These are phyloP conservation scores for Basidiobolus heterosporus DNA, from an alignment of 371 early-diverging fungal species.

Conservation along the genomic window DNA sequence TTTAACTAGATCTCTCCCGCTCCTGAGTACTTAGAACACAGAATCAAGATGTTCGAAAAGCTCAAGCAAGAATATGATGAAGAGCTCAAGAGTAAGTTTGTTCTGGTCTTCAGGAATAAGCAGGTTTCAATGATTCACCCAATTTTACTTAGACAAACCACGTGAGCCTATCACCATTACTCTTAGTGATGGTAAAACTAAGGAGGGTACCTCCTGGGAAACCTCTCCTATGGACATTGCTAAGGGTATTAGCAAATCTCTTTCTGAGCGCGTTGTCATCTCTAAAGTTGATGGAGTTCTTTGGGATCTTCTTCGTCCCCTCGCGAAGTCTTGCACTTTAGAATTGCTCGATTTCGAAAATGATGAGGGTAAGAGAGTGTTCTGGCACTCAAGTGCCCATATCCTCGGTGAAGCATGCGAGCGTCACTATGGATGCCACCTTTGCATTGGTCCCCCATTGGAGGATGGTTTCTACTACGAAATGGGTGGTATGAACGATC, in stretches of 20 bases:
- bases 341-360: slow-evolving; percentile 93
- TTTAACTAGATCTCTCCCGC: slow-evolving; percentile 47
- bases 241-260: slow-evolving; percentile 65
- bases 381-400: slow-evolving; percentile 99
- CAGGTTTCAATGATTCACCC: slow-evolving; percentile 2
- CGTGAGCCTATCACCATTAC: slow-evolving; percentile 76
- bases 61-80: slow-evolving; percentile 65
- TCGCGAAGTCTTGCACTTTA: slow-evolving; percentile 65
- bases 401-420: slow-evolving; percentile 97
- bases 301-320: slow-evolving; percentile 82
- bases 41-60: slow-evolving; percentile 81
- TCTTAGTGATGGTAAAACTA: slow-evolving; percentile 71
- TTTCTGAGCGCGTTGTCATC: slow-evolving; percentile 82
- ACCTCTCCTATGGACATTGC: slow-evolving; percentile 95
- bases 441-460: slow-evolving; percentile 96
- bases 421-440: slow-evolving; percentile 86
- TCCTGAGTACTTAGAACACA: slow-evolving; percentile 72
- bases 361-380: slow-evolving; percentile 88
- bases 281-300: slow-evolving; percentile 83
- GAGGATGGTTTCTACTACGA: slow-evolving; percentile 99
- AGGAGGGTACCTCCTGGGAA: slow-evolving; percentile 86
- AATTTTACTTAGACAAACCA: slow-evolving; percentile 40
- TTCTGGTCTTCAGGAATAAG: too few relatives aligned
- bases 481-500: slow-evolving; percentile 64
- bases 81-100: slow-evolving; percentile 58